Evolutionary conservation across 2,329 filamentous ascomycete genomes (phyloP), one percentile per base, ranked within the genome.

Genomic region (Epichloe brachyelytri): DNA sequence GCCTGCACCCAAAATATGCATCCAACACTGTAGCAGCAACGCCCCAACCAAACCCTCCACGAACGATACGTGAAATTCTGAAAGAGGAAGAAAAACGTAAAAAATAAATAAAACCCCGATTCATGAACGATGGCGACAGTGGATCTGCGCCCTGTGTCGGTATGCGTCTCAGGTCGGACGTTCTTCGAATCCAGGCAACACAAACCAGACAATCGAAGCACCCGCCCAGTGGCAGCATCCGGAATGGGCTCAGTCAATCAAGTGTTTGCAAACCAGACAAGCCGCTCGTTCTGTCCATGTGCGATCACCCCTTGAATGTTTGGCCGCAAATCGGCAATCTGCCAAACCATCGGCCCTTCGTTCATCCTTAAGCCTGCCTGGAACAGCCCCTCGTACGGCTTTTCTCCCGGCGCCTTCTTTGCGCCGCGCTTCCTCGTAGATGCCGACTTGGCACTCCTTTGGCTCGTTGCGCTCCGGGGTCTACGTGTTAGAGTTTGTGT

Each of bases 361-460:
- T 73, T 71, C 59, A 75, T 71, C 54, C 68, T 67, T 22, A 80
- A 65, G 2, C 62, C 66, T 3, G 73, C 78, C 46, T 76, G 68
- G 51, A 80, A 80, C 5, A 76, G 62, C 0, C 73, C 74, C 40
- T 72, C 64, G 59, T 78, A 80, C 2, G 74, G 73, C 57, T 71
- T 75, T 49, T 61, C 57, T 33, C 65, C 63, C 36, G 62, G 56
- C 3, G 55, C 49, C 56, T 68, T 68, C 53, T 66, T 72, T 57
- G 70, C 71, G 7, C 68, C 65, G 57, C 55, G 63, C 62, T 58
- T 71, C 60, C 63, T 64, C 30, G 60, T 58, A 6, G 59, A 59
- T 20, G 52, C 51, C 36, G 59, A 52, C 54, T 63, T 66, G 37
- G 54, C 55, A 6, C 52, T 58, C 46, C 58, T 58, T 10, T 59